Base-by-base conservation (phyloP, 2,329 filamentous ascomycete genomes). In the Botryotinia globosa region DNA sequence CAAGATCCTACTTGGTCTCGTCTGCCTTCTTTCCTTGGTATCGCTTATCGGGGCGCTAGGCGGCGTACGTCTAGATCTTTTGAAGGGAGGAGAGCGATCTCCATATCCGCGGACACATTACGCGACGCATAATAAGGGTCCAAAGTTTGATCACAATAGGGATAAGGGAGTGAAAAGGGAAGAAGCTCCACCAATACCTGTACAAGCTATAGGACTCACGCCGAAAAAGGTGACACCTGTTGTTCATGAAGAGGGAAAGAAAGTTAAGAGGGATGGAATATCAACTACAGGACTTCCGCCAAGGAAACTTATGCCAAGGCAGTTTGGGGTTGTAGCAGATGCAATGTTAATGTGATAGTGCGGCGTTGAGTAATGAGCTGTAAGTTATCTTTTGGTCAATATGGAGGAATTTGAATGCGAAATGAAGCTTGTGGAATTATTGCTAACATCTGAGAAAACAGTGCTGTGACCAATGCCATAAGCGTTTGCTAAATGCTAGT, bases 61-160 rank as follows among this genome's bases (percentile, higher is more conserved):
- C 12, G 64, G 64, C 51, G 45, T 54, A 8, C 45, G 32, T 25
- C 64, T 48, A 4, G 34, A 56, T 22, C 7, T 56, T 4, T 39
- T 54, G 16, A 67, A 14, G 45, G 64, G 34, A 25, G 39, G 37
- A 63, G 18, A 54, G 8, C 34, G 34, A 56, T 39, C 48, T 67
- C 25, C 64, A 39, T 67, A 67, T 54, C 39, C 34, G 29, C 64
- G 64, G 51, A 29, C 14, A 42, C 45, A 67, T 42, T 67, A 67
- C n/a, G 64, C 22, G 18, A 67, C 64, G 25, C 64, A 67, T 6
- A 67, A 67, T 16, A 67, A 20, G 9, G 64, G 64, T 12, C 64
- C 45, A n/a, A 67, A 67, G 25, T 67, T 67, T 29, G 22, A 67
- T 67, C 64, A 67, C 3, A 67, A 67, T 54, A 54, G 64, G 25